Conservation (phyloP, 1,284 basidiomycete genomes). For the Boletus albobrunnescens region DNA sequence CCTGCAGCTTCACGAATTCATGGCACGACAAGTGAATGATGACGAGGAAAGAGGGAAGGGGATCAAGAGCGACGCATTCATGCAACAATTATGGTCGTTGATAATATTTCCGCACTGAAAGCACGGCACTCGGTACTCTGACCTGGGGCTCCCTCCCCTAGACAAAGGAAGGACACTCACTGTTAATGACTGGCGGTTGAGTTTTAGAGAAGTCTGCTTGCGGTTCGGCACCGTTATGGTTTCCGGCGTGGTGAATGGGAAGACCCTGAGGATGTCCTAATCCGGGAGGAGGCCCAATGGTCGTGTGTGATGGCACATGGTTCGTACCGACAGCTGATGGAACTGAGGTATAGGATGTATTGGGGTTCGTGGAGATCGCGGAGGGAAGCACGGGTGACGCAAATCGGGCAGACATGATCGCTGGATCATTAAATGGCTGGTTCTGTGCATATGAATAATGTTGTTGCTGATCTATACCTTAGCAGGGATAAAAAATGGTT, state of each 20-base stretch:
- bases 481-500: slow-evolving; percentile 18
- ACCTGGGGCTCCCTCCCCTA: slow-evolving; percentile 71
- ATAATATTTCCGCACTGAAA: slow-evolving; percentile 77
- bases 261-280: slow-evolving; percentile 44
- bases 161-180: slow-evolving; percentile 58
- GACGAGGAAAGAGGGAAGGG: slow-evolving; percentile 17
- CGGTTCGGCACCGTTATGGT: slow-evolving; percentile 15
- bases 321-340: slow-evolving; percentile 8
- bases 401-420: slow-evolving; percentile 76
- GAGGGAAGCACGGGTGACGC: slow-evolving; percentile 36
- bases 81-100: slow-evolving; percentile 54
- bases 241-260: slow-evolving; percentile 28
- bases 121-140: slow-evolving; percentile 77
- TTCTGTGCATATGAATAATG: slow-evolving; percentile 37
- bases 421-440: slow-evolving; percentile 67
- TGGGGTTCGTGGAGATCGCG: slow-evolving; percentile 10
- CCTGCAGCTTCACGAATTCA: slow-evolving; percentile 30
- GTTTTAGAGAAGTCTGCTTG: slow-evolving; percentile 29
- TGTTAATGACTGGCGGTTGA: slow-evolving; percentile 44
- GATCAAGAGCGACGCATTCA: slow-evolving; percentile 25
- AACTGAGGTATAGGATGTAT: slow-evolving; percentile 10
- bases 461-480: slow-evolving; percentile 36
- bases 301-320: slow-evolving; percentile 31
- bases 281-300: slow-evolving; percentile 63
- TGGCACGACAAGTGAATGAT: slow-evolving; percentile 22